A percentile compares a stretch with the other conserved stretches of the same genome.
Conservation (phyloP, 495 filamentous ascomycete species). For the Aspergillus kassunensis region DNA sequence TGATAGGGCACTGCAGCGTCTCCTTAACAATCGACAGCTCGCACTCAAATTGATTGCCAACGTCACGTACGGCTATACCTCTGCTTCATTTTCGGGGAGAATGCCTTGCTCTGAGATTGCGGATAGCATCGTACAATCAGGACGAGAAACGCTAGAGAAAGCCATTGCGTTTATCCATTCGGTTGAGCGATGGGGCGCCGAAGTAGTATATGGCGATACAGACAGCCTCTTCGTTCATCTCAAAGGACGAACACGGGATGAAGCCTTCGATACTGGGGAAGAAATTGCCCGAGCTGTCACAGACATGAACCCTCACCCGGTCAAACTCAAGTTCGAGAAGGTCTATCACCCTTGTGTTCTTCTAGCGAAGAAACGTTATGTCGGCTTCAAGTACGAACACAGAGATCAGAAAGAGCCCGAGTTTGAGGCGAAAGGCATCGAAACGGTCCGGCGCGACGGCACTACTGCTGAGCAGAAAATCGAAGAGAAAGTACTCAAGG, state of each 20-base stretch:
- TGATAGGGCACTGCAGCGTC: slow-evolving; percentile 77
- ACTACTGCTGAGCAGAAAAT: slow-evolving; percentile 96
- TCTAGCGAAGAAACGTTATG: slow-evolving; percentile 95
- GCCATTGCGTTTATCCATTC: slow-evolving; percentile 92
- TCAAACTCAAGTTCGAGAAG: slow-evolving; percentile 98
- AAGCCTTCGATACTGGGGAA: slow-evolving; percentile 88
- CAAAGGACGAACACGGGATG: slow-evolving; percentile 75
- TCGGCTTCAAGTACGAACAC: slow-evolving; percentile 93
- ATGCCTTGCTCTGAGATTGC: slow-evolving; percentile 99
- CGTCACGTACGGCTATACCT: slow-evolving; percentile 97
- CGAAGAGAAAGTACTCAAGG: slow-evolving; percentile 86
- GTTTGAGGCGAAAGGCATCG: slow-evolving; percentile 97
- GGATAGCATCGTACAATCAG: slow-evolving; percentile 96
- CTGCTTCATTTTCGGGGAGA: slow-evolving; percentile 88
- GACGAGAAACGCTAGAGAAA: slow-evolving; percentile 88
- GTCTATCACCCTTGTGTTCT: slow-evolving; percentile 94
- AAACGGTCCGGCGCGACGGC: slow-evolving; percentile 92
- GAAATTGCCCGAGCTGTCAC: slow-evolving; percentile 92
- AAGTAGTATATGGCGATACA: slow-evolving; percentile 97
- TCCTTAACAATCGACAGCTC: slow-evolving; percentile 90
- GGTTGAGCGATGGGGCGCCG: slow-evolving; percentile 79
- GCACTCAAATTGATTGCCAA: slow-evolving; percentile 97
- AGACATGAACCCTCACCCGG: slow-evolving; percentile 80
- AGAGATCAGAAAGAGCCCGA: slow-evolving; percentile 74
- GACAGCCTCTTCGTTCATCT: slow-evolving; percentile 94